phyloP scores from a whole-genome alignment of 371 early-diverging fungal species.

The Saksenaea vasiformis region DNA sequence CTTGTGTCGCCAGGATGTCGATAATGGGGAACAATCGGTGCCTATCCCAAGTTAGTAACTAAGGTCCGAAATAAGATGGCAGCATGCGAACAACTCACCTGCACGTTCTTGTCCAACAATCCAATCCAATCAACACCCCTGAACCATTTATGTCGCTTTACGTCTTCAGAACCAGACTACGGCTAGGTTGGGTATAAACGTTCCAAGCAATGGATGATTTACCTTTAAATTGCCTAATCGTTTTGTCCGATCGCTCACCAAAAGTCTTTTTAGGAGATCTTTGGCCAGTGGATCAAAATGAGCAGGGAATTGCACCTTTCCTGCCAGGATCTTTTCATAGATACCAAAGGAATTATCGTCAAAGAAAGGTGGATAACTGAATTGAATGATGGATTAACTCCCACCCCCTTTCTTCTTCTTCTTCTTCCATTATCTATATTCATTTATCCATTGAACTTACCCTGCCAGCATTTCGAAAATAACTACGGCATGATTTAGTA shows the following conservation, averaged over 20 bases:
- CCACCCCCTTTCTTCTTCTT: not conserved
- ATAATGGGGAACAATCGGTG: slow-evolving; percentile 52
- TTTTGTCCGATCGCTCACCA: slow-evolving; percentile 89
- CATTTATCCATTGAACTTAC: not conserved
- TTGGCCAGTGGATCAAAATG: slow-evolving; percentile 90
- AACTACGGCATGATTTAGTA: slow-evolving; percentile 29
- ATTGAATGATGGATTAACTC: not conserved
- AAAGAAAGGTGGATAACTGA: slow-evolving; percentile 94
- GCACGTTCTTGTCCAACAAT: slow-evolving; percentile 67
- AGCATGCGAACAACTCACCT: slow-evolving; percentile 30
- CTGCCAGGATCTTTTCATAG: slow-evolving; percentile 94
- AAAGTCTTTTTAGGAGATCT: slow-evolving; percentile 89
- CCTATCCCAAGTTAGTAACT: slow-evolving; percentile 13
- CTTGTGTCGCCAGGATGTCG: slow-evolving; percentile 54
- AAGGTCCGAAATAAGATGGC: not conserved
- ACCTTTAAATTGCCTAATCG: slow-evolving; percentile 91
- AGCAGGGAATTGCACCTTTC: slow-evolving; percentile 86
- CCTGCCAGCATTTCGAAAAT: slow-evolving; percentile 97
- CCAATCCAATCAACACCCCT: slow-evolving; percentile 83
- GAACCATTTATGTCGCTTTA: slow-evolving; percentile 92
- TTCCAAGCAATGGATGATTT: slow-evolving; percentile 22
- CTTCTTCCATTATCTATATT: not conserved
- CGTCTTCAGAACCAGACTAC: slow-evolving; percentile 69
- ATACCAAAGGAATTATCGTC: slow-evolving; percentile 91
- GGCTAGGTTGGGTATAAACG: not conserved